Conservation (phyloP, 1,284 basidiomycete species). For the Heterobasidion irregulare region DNA sequence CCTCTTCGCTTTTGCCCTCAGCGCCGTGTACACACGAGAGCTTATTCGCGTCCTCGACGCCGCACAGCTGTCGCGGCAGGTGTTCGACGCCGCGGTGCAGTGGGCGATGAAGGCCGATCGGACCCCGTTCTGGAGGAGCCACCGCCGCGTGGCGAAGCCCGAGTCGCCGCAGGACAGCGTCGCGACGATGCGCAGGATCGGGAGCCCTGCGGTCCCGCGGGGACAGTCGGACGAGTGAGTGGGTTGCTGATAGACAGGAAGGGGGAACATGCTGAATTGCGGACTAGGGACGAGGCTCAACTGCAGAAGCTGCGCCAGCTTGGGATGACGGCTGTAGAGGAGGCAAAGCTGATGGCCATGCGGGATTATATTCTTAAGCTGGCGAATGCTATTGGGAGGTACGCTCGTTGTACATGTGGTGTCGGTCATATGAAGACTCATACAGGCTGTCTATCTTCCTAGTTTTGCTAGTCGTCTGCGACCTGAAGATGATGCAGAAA, state of each 20-base stretch:
- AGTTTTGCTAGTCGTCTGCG: conserved; percentile 60
- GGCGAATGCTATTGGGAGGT: conserved; percentile 62
- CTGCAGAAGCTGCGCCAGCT: conserved; percentile 69
- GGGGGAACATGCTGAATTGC: neutral
- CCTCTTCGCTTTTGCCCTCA: neutral
- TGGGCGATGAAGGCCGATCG: conserved; percentile 83
- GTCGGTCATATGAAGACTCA: neutral
- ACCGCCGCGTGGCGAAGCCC: conserved; percentile 39
- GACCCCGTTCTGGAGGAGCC: conserved; percentile 67
- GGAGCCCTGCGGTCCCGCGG: conserved; percentile 36
- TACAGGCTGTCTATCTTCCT: neutral
- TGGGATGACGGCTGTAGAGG: conserved; percentile 76
- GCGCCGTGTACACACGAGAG: too few species aligned
- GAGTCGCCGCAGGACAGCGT: conserved; percentile 68
- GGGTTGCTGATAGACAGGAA: neutral
- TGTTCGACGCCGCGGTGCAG: conserved; percentile 79
- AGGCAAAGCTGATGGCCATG: conserved; percentile 78
- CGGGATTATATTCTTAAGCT: conserved; percentile 84
- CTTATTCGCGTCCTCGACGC: too few species aligned
- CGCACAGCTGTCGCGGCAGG: conserved; percentile 61
- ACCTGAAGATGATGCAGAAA: conserved; percentile 53
- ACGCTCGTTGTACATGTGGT: conserved; percentile 5
- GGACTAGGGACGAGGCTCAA: conserved; percentile 64
- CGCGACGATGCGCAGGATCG: conserved; percentile 44
- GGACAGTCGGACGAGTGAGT: conserved; percentile 65